A percentile compares a stretch with the other conserved stretches of the same genome.
Evolutionary conservation across 2,329 filamentous ascomycete species (phyloP).

Genomic region (Epichloe sp.): DNA sequence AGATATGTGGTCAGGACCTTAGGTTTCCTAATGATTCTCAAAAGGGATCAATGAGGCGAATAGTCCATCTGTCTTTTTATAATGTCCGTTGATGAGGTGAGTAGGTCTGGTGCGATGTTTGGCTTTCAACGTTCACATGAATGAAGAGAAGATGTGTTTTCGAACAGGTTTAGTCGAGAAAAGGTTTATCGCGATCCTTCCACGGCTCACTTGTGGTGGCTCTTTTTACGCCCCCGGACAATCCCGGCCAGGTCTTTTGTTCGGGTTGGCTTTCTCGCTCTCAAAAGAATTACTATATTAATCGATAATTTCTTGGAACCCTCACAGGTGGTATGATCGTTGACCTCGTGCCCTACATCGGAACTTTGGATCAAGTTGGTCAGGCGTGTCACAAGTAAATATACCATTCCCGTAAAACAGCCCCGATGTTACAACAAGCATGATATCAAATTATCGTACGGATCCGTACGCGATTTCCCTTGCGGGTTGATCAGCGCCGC

Average conservation of each 20-base stretch:
- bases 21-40: constrained; percentile 13
- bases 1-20: constrained; percentile 17
- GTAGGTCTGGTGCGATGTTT: constrained; percentile 12
- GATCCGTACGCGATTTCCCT: no score
- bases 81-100: constrained; percentile 19
- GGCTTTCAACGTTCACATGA: constrained; percentile 5
- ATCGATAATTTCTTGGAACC: constrained; percentile 11
- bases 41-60: constrained; percentile 21
- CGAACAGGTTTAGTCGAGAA: background rate
- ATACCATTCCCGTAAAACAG: no score
- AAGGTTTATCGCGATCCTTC: background rate
- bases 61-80: constrained; percentile 22
- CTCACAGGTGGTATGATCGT: background rate
- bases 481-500: no score
- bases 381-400: no score
- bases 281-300: constrained; percentile 18
- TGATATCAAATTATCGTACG: no score
- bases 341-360: no score
- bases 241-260: constrained; percentile 10
- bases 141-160: background rate
- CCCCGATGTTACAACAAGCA: no score
- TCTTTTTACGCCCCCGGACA: constrained; percentile 13
- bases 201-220: background rate
- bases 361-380: no score
- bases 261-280: constrained; percentile 18